Conservation (phyloP, 208 protist species). For the Leishmania mexicana region DNA sequence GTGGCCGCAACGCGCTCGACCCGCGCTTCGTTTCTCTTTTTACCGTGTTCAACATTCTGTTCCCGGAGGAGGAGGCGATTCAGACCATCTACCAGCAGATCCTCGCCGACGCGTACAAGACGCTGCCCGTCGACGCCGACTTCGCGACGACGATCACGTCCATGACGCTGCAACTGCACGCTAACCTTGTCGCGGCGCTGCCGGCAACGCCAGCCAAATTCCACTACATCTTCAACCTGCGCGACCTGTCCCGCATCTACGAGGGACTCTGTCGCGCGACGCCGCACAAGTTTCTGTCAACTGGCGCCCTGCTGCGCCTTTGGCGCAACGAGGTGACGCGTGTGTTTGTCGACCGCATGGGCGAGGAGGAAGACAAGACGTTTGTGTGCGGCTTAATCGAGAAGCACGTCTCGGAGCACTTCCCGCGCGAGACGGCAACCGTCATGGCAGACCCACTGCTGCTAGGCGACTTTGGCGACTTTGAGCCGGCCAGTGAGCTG, state of each 20-base stretch:
- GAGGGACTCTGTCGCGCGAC: slow-evolving; percentile 97
- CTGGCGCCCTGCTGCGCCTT: slow-evolving; percentile 88
- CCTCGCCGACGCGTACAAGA: slow-evolving; percentile 87
- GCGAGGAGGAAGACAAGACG: slow-evolving; percentile 92
- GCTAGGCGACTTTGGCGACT: slow-evolving; percentile 97
- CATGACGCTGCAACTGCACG: slow-evolving; percentile 96
- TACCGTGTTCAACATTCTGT: slow-evolving; percentile 97
- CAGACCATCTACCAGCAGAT: slow-evolving; percentile 97
- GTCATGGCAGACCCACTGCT: slow-evolving; percentile 92
- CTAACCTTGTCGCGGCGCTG: slow-evolving; percentile 86
- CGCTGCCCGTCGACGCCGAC: slow-evolving; percentile 47
- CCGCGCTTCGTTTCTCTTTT: slow-evolving; percentile 98
- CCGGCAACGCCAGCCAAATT: slow-evolving; percentile 98
- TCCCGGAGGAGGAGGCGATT: slow-evolving; percentile 96
- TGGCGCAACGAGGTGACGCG: slow-evolving; percentile 98
- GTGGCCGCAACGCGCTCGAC: slow-evolving; percentile 97
- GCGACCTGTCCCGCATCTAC: slow-evolving; percentile 98
- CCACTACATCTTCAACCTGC: slow-evolving; percentile 99
- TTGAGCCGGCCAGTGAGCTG: slow-evolving; percentile 80
- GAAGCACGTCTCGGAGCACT: slow-evolving; percentile 81
- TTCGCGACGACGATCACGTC: slow-evolving; percentile 82
- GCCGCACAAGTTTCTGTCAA: slow-evolving; percentile 86
- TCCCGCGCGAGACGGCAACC: slow-evolving; percentile 50
- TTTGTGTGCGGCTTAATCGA: slow-evolving; percentile 86
- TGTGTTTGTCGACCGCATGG: slow-evolving; percentile 98